Evolutionary conservation across 2,329 filamentous ascomycete genomes (phyloP).

Genomic region (Ceratocystis diversiconidia): DNA sequence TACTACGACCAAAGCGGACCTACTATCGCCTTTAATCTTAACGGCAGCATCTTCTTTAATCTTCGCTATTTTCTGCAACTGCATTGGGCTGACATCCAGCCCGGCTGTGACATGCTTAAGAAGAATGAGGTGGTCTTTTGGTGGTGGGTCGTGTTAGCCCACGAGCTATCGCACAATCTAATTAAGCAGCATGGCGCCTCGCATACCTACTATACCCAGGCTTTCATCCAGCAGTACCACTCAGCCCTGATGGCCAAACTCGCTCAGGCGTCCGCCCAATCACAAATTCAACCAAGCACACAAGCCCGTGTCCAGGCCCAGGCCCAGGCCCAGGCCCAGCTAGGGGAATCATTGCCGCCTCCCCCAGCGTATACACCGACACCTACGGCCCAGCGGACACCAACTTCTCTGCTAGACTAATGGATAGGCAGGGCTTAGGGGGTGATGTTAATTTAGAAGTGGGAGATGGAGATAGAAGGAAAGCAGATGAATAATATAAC

Average conservation of each 20-base stretch:
- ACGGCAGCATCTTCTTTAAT: conserved; percentile 86
- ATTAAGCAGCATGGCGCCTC: conserved; percentile 62
- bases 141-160: conserved; percentile 93
- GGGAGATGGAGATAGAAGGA: background rate
- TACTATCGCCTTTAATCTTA: conserved; percentile 85
- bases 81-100: conserved; percentile 41
- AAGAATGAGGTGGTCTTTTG: conserved; percentile 54
- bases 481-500: background rate
- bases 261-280: conserved; percentile 18
- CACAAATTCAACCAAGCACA: background rate
- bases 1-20: conserved; percentile 69
- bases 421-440: background rate
- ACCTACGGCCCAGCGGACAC: background rate
- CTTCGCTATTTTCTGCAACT: conserved; percentile 72
- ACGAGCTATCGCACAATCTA: conserved; percentile 91
- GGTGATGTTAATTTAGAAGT: background rate
- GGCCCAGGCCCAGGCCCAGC: background rate
- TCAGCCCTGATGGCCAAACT: conserved; percentile 49
- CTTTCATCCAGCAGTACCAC: conserved; percentile 67
- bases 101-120: conserved; percentile 24
- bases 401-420: conserved; percentile 8
- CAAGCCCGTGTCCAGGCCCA: background rate
- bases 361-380: conserved; percentile 7
- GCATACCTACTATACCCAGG: conserved; percentile 76
- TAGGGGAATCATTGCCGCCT: background rate